These are phyloP conservation scores for Calcarisporium arbuscula DNA, from an alignment of 2,329 filamentous ascomycete genomes.

Conservation along the genomic window DNA sequence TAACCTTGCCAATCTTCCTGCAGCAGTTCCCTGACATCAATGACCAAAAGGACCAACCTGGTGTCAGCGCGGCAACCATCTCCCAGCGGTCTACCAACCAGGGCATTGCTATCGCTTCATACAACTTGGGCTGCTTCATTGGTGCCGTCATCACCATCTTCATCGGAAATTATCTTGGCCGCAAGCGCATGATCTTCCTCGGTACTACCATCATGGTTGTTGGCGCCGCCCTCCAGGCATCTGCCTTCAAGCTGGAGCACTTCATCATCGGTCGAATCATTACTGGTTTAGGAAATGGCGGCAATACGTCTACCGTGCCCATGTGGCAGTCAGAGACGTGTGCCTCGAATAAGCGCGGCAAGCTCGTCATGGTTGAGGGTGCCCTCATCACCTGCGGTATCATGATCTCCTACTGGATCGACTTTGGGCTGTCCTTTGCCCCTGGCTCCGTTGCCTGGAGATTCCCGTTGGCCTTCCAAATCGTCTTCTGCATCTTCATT, in stretches of 20 bases:
- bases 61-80: conserved; percentile 32
- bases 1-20: conserved; percentile 59
- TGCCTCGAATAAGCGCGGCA: conserved; percentile 50
- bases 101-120: conserved; percentile 48
- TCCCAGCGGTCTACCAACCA: conserved; percentile 44
- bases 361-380: conserved; percentile 55
- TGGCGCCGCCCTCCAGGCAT: conserved; percentile 52
- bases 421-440: conserved; percentile 50
- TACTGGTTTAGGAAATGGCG: conserved; percentile 51
- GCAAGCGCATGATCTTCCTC: conserved; percentile 52
- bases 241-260: conserved; percentile 47
- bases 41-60: too few species aligned
- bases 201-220: conserved; percentile 52
- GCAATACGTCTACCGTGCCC: conserved; percentile 50
- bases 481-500: conserved; percentile 54
- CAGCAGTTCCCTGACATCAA: conserved; percentile 48
- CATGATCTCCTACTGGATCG: conserved; percentile 55
- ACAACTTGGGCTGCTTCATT: conserved; percentile 56
- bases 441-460: conserved; percentile 40
- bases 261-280: conserved; percentile 54
- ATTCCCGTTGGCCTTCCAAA: conserved; percentile 51
- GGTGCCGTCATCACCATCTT: conserved; percentile 61
- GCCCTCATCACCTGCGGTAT: conserved; percentile 52
- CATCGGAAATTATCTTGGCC: conserved; percentile 56
- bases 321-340: conserved; percentile 58